Conservation (phyloP, 202 grass and related monocot genomes). For the Bolboschoenoplectus hybrid region DNA sequence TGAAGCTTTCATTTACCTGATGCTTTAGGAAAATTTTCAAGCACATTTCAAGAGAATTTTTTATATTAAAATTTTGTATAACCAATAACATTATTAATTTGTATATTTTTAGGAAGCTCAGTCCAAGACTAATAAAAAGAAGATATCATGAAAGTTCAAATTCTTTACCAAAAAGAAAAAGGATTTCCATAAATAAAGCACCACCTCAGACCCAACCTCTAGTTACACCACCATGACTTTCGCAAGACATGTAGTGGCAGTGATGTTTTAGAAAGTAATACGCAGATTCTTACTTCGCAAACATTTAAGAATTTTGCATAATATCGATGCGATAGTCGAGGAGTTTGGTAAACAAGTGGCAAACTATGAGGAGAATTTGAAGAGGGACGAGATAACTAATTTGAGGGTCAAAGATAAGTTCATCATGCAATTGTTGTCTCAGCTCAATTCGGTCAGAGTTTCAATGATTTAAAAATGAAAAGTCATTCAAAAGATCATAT, state of each 20-base stretch:
- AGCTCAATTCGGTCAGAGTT: constrained; percentile 56
- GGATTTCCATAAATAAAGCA: background rate
- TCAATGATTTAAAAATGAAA: constrained; percentile 56
- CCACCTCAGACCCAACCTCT: background rate
- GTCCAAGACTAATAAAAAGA: background rate
- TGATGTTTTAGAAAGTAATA: constrained; percentile 54
- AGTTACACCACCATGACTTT: background rate
- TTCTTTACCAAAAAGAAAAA: background rate
- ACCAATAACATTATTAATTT: background rate
- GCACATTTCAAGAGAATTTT: background rate
- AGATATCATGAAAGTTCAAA: background rate
- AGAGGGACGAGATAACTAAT: constrained; percentile 24
- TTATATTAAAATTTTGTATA: background rate
- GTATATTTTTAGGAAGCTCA: background rate
- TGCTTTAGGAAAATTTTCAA: no score
- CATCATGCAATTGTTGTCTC: constrained; percentile 53
- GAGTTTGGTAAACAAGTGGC: background rate
- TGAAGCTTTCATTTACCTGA: no score
- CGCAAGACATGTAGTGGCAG: constrained; percentile 31
- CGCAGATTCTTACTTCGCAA: constrained; percentile 49
- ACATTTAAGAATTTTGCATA: constrained; percentile 38
- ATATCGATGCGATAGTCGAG: constrained; percentile 37
- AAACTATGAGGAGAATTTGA: constrained; percentile 30
- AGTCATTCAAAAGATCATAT: constrained; percentile 51
- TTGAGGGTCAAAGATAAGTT: constrained; percentile 46